These are phyloP conservation scores for Lactarius psammicola DNA, from an alignment of 768 basidiomycete genomes.

Conservation along the genomic window DNA sequence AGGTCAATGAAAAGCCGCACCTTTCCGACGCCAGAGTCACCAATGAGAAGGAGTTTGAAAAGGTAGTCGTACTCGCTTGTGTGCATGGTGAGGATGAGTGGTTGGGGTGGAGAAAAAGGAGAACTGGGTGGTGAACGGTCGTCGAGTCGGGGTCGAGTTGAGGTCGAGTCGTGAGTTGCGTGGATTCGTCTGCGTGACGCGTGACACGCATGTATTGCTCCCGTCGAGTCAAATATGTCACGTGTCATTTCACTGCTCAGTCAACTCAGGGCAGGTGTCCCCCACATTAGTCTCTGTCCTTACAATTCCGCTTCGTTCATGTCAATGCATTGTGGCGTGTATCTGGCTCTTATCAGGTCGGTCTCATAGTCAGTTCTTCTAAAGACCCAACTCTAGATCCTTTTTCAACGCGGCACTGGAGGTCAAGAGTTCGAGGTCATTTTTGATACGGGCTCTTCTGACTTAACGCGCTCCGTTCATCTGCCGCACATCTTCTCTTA, in stretches of 20 bases:
- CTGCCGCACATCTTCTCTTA: too few species aligned
- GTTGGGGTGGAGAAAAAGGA: conserved; percentile 16
- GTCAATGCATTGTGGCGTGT: too few species aligned
- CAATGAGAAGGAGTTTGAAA: conserved; percentile 94
- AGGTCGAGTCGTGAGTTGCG: conserved; percentile 32
- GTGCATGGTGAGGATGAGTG: conserved; percentile 56
- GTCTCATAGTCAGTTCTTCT: too few species aligned
- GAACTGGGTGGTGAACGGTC: conserved; percentile 17
- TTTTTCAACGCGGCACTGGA: too few species aligned
- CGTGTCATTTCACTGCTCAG: neutral
- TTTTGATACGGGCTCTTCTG: conserved; percentile 59
- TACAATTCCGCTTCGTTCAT: too few species aligned
- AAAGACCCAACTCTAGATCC: too few species aligned
- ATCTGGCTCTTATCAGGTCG: neutral
- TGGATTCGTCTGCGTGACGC: conserved; percentile 20
- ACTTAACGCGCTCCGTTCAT: conserved; percentile 41
- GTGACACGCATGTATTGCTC: neutral
- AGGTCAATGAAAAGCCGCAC: conserved; percentile 41
- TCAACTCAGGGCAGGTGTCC: too few species aligned
- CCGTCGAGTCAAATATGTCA: neutral
- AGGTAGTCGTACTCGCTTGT: conserved; percentile 95
- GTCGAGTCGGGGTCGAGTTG: conserved; percentile 13
- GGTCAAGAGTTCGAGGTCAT: conserved; percentile 46
- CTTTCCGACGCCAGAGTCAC: conserved; percentile 95
- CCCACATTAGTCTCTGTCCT: too few species aligned